Base-by-base conservation (phyloP, 2,329 filamentous ascomycete species). In the Ophiostoma sp. region DNA sequence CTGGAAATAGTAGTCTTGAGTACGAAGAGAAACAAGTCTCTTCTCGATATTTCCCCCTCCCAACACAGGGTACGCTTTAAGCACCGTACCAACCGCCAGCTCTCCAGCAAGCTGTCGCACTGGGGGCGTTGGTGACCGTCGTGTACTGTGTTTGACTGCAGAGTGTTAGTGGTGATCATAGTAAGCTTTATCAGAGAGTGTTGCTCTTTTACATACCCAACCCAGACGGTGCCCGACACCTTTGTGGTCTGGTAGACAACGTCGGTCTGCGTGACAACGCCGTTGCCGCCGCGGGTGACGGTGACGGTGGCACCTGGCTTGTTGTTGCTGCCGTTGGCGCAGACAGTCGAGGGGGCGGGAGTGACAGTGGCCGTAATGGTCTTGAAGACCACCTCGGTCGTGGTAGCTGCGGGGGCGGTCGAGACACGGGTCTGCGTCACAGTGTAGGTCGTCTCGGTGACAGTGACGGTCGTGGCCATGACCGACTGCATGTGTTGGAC, bases 361-460 rank as follows among this genome's bases (percentile, higher is more conserved):
- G 81, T 82, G 66, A 75, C 57, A 2, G 75, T 76, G 4, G 73
- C 78, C 7, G 81, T 82, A 11, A 78, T 74, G 2, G 79, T 82
- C 63, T 71, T 68, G 73, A 80, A 75, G 17, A 81, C 80, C 31
- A 76, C 22, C 64, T 82, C 82, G 15, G 81, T 83, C 0, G 78
- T 79, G 0, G 82, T 83, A 28, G 74, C 66, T 0, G 78, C 78
- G 1, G 80, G 79, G 6, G 81, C 72, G 0, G 80, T 80, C 2
- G 82, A 83, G 22, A 80, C 74, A 7, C 76, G 75, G 0, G 81
- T 83, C 75, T 80, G 79, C 2, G 81, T 83, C 39, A 83, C 78
- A 2, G 79, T 81, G 52, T 73, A 78, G 7, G 79, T 82, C 0
- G 81, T 83, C 72, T 83, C 79, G 4, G 81, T 83, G 69, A 80